These are phyloP conservation scores for Talaromyces trachyspermus DNA, from an alignment of 495 filamentous ascomycete species.

Conservation along the genomic window DNA sequence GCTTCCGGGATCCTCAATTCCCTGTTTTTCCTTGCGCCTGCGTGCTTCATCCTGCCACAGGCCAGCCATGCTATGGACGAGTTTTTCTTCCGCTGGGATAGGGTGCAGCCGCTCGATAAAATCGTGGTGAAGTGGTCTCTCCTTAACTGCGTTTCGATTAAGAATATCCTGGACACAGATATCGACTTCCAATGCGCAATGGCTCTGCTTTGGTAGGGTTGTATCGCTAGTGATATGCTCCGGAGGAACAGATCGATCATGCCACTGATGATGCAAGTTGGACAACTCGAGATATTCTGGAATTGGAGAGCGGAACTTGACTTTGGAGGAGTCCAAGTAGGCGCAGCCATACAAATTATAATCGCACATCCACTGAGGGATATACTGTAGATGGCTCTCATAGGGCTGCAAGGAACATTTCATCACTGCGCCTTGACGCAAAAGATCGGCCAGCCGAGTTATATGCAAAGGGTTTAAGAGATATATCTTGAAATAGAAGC, in stretches of 20 bases:
- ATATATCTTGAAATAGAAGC: slow-evolving; percentile 89
- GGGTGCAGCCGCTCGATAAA: slow-evolving; percentile 71
- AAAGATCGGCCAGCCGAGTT: slow-evolving; percentile 72
- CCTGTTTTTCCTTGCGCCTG: slow-evolving; percentile 64
- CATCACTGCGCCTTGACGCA: slow-evolving; percentile 81
- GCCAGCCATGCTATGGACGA: slow-evolving; percentile 89
- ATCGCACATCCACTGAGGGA: slow-evolving; percentile 96
- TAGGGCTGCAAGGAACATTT: slow-evolving; percentile 78
- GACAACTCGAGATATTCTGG: slow-evolving; percentile 56
- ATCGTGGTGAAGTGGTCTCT: slow-evolving; percentile 75
- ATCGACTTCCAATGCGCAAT: slow-evolving; percentile 85
- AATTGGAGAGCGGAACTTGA: slow-evolving; percentile 67
- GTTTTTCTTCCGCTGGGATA: slow-evolving; percentile 58
- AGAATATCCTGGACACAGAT: slow-evolving; percentile 81
- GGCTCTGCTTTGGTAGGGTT: slow-evolving; percentile 66
- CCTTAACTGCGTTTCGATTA: slow-evolving; percentile 66
- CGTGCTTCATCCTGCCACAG: slow-evolving; percentile 88
- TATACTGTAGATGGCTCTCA: slow-evolving; percentile 85
- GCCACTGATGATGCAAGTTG: slow-evolving; percentile 63
- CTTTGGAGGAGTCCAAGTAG: slow-evolving; percentile 66
- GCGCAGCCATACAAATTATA: slow-evolving; percentile 93
- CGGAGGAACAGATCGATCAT: slow-evolving; percentile 58
- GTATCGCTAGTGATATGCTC: slow-evolving; percentile 50
- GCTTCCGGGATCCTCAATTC: slow-evolving; percentile 50
- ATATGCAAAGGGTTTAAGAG: slow-evolving; percentile 77